Percentiles rank a stretch among this genome's conserved stretches.
phyloP scores from a whole-genome alignment of 108 stramenopile species.

The Skeletonema potamos region DNA sequence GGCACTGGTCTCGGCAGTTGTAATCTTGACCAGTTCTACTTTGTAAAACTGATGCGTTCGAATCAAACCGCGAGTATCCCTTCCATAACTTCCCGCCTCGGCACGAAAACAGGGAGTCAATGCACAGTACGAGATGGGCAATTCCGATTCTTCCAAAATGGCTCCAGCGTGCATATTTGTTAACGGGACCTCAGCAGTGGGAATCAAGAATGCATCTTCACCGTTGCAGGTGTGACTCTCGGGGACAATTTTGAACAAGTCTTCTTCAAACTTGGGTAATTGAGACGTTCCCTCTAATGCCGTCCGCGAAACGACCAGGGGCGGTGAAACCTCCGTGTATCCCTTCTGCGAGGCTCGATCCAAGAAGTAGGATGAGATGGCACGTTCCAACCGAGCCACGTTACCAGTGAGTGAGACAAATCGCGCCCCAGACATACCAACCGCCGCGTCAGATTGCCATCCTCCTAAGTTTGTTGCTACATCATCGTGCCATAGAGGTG shows the following conservation, averaged over 20 bases:
- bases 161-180: conserved; percentile 89
- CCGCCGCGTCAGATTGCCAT: conserved; percentile 85
- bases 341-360: conserved; percentile 79
- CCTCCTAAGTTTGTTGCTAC: conserved; percentile 84
- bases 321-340: conserved; percentile 92
- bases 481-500: conserved; percentile 96
- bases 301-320: conserved; percentile 83
- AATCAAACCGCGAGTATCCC: conserved; percentile 95
- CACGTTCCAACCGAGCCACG: conserved; percentile 93
- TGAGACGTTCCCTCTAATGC: conserved; percentile 95
- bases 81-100: conserved; percentile 96
- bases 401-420: conserved; percentile 88
- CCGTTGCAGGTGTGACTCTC: conserved; percentile 91
- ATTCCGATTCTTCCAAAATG: conserved; percentile 84
- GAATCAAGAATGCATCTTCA: conserved; percentile 96
- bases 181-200: conserved; percentile 96
- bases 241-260: conserved; percentile 86
- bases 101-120: conserved; percentile 97
- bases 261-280: conserved; percentile 96
- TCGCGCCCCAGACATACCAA: conserved; percentile 89
- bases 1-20: conserved; percentile 71
- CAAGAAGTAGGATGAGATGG: conserved; percentile 89
- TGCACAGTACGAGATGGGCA: conserved; percentile 89
- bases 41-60: conserved; percentile 98
- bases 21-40: conserved; percentile 97